These are phyloP conservation scores for Taiwanofungus camphoratus DNA, from an alignment of 1,284 basidiomycete species.

Conservation along the genomic window DNA sequence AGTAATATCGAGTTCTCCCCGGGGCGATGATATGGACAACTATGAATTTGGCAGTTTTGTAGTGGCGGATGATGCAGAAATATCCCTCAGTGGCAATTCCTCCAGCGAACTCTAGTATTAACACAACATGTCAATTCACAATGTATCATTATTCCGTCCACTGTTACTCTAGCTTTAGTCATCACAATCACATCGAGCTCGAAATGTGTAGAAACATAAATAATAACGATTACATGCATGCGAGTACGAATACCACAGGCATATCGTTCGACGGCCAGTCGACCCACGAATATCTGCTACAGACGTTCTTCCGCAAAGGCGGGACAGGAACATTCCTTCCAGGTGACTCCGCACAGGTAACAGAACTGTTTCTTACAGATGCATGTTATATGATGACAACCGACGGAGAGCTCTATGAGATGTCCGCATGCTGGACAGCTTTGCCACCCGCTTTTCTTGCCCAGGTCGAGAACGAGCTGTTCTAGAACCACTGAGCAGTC, in stretches of 20 bases:
- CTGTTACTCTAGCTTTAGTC: too few relatives aligned
- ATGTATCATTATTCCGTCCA: too few relatives aligned
- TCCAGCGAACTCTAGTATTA: constrained; percentile 6
- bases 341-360: constrained; percentile 18
- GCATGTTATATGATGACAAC: constrained; percentile 22
- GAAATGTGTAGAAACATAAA: too few relatives aligned
- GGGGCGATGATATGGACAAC: constrained; percentile 45
- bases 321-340: constrained; percentile 19
- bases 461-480: constrained; percentile 14
- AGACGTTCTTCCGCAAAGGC: constrained; percentile 12
- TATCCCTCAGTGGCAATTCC: constrained; percentile 22
- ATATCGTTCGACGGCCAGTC: too few relatives aligned
- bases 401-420: constrained; percentile 16
- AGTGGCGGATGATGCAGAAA: constrained; percentile 63
- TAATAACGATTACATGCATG: too few relatives aligned
- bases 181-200: too few relatives aligned
- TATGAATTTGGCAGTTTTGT: constrained; percentile 73
- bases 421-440: constrained; percentile 19
- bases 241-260: too few relatives aligned
- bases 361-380: constrained; percentile 20
- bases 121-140: too few relatives aligned
- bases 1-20: constrained; percentile 56
- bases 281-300: too few relatives aligned
- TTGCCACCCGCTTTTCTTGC: constrained; percentile 11
- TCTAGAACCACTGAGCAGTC: constrained; percentile 9